Conservation (phyloP, 441 rosid species). For the Mallotus japonicus region DNA sequence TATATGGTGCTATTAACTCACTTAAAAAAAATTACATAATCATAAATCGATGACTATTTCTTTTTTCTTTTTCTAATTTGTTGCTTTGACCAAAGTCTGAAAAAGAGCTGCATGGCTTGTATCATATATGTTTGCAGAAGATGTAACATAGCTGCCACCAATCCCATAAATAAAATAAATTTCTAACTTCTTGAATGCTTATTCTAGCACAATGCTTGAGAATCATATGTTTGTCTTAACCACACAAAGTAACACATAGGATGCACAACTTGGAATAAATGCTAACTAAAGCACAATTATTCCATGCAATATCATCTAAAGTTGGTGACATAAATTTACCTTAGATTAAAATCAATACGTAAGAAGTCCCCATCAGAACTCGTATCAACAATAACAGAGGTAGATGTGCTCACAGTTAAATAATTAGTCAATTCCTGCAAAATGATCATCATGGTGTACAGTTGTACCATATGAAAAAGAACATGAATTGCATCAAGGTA, state of each 20-base stretch:
- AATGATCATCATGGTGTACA: slow-evolving; percentile 18
- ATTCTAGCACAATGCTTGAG: background rate
- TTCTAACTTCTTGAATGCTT: background rate
- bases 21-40: too few relatives aligned
- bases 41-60: background rate
- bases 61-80: background rate
- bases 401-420: slow-evolving; percentile 69
- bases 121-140: background rate
- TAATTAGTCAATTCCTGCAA: slow-evolving; percentile 82
- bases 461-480: background rate
- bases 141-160: background rate
- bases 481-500: background rate
- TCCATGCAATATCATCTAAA: slow-evolving; percentile 2
- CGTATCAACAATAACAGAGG: slow-evolving; percentile 83
- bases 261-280: background rate
- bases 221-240: background rate
- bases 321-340: slow-evolving; percentile 36
- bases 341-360: slow-evolving; percentile 89
- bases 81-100: background rate
- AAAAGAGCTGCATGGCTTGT: background rate
- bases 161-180: background rate
- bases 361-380: slow-evolving; percentile 91
- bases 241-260: background rate
- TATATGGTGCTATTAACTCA: too few relatives aligned
- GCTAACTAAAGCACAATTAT: background rate